Base-by-base conservation (phyloP, 108 stramenopile genomes). In the Pseudonitzschia pungens region DNA sequence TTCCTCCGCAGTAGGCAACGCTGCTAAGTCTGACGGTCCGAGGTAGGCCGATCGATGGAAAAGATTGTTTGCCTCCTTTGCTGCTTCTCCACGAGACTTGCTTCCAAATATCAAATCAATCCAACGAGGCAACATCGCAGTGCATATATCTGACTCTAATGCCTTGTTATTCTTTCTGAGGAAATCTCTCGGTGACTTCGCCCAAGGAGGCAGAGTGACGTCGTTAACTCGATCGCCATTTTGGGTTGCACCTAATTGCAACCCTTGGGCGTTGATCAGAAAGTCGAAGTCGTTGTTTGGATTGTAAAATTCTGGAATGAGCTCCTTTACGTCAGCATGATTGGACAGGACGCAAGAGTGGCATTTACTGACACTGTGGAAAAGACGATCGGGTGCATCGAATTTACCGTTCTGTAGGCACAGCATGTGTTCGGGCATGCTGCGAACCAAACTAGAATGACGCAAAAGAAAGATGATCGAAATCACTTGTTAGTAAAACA, bases 351-450 rank as follows among this genome's bases (percentile, higher is more conserved):
- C 81, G 21, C 92, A 94, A 4, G 85, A 74, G 81, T 88, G 98
- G 26, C 91, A 91, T 9, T 85, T 70, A 29, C 76, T 65, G 22
- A 99, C 78, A 71, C 82, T 83, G 70, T 86, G 83, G 79, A 99
- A 99, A 75, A 97, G 83, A 22, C 99, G 90, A 82, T 99, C 99
- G 3, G 99, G 89, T 8, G 93, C 83, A 83, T 99, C 99, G 74
- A 98, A 99, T 81, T 96, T 95, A 6, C 95, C 93, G 81, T 98
- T 97, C 83, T 99, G 98, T 51, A 99, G 80, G 82, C 97, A 96
- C 26, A 99, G 87, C 97, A 98, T 97, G 71, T 97, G 94, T 73
- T 98, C 96, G 5, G 99, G 99, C 83, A 96, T 95, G 24, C 81
- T 84, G 65, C 99, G 81, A 58, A 99, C 89, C 73, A 99, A 79